Base-by-base conservation (phyloP, 1,139 yeast genomes). In the Protomyces lactucae-debilis region DNA sequence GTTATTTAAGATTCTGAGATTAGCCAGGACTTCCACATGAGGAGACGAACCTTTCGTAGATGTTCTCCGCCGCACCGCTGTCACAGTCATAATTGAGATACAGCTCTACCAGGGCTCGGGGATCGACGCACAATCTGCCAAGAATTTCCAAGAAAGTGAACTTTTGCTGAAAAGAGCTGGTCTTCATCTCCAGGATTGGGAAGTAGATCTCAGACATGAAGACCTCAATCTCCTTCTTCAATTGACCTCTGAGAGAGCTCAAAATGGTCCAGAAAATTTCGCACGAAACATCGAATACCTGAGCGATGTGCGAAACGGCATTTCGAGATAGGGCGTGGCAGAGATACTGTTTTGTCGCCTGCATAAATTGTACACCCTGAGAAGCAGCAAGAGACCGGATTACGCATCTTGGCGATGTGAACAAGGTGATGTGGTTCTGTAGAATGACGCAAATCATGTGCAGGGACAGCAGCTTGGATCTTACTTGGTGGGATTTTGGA, bases 21-120 rank as follows among this genome's bases (percentile, higher is more conserved):
- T 40, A 59, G 32, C 32, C 39, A 9, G 66, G 87, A 77, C 69
- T 83, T 84, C 4, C 96, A 64, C 84, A 48, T 14, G n/a, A 21
- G 54, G 21, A 9, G 8, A 18, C 39, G 12, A 10, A 52, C 63
- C 63, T 81, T 75, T 95, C 99, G 74, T 93, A 90, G 60, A 92
- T 81, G 73, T 93, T 93, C 57, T 96, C 89, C 81, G 87, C 83
- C 5, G 83, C 79, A 18, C 87, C 82, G 14, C 76, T 71, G 73
- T 91, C 97, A 77, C 99, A 95, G 75, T 95, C 99, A 75, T 93
- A 95, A 74, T 95, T 95, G 71, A 95, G 81, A 73, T 92, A 95
- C 68, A 93, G 84, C 75, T 95, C 99, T 67, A 95, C 90, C 67
- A 95, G 79, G 45, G 95, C 87, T 69, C 96, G 81, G 45, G 98